Percentiles rank a stretch among this genome's conserved stretches.
phyloP scores from a whole-genome alignment of 1,284 basidiomycete species.

The Moniliella sp. region DNA sequence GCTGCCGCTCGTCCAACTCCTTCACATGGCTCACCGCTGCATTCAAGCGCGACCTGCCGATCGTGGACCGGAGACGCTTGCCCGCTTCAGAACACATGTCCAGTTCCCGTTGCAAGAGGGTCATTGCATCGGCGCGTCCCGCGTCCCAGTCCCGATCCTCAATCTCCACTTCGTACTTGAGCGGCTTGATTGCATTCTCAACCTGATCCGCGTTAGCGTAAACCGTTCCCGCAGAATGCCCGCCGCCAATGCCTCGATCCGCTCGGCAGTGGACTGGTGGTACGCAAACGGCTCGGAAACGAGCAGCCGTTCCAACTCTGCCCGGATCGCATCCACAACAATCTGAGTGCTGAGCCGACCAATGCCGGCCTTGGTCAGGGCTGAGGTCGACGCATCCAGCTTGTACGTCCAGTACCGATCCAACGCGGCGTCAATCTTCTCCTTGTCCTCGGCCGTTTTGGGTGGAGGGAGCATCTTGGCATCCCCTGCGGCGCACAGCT shows the following conservation, averaged over 20 bases:
- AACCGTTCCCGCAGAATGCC: conserved; percentile 75
- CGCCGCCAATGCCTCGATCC: conserved; percentile 74
- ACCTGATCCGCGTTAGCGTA: conserved; percentile 81
- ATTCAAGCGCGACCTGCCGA: conserved; percentile 61
- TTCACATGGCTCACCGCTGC: conserved; percentile 61
- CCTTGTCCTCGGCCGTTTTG: conserved; percentile 49
- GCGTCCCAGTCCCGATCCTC: conserved; percentile 73
- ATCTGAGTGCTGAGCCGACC: conserved; percentile 76
- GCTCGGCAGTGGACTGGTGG: conserved; percentile 66
- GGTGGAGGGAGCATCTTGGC: no score
- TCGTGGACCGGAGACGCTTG: conserved; percentile 58
- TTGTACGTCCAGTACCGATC: conserved; percentile 90
- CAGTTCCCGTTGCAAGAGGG: conserved; percentile 63
- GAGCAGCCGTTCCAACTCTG: conserved; percentile 61
- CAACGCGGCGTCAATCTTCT: conserved; percentile 47
- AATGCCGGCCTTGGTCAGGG: conserved; percentile 88
- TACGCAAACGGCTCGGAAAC: conserved; percentile 71
- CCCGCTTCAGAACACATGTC: conserved; percentile 64
- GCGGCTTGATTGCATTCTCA: conserved; percentile 98
- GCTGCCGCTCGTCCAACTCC: conserved; percentile 58
- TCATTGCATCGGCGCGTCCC: conserved; percentile 53
- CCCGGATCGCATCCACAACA: conserved; percentile 78
- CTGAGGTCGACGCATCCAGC: conserved; percentile 67
- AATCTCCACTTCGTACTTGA: conserved; percentile 68
- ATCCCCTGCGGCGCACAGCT: no score